Evolutionary conservation across 1,139 yeast species (phyloP).

Genomic region (Suhomyces ambrosiae): DNA sequence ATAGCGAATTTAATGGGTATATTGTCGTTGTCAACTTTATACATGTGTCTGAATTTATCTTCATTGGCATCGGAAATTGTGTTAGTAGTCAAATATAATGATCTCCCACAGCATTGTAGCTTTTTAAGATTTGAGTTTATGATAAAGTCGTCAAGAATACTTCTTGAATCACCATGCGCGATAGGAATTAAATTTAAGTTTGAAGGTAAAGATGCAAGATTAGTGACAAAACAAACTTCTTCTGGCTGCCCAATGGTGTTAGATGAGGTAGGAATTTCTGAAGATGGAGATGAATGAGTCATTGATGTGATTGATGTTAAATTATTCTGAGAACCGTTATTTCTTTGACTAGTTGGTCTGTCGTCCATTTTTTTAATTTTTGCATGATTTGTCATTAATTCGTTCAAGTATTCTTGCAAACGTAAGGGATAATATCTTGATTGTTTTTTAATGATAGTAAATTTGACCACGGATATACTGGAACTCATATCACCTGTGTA

Average conservation of each 20-base stretch:
- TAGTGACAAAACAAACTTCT: constrained; percentile 71
- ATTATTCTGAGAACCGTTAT: constrained; percentile 9
- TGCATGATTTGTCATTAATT: constrained; percentile 62
- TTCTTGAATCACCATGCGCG: constrained; percentile 59
- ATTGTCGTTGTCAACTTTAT: constrained; percentile 49
- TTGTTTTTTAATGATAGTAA: constrained; percentile 60
- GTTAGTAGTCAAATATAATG: constrained; percentile 64
- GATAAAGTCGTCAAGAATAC: constrained; percentile 57
- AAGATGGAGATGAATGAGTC: constrained; percentile 1
- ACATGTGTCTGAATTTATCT: constrained; percentile 80
- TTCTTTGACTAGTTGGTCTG: constrained; percentile 13
- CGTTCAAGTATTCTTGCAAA: constrained; percentile 64
- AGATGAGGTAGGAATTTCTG: not conserved
- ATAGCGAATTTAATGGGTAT: constrained; percentile 69
- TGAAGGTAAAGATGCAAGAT: constrained; percentile 78
- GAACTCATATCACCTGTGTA: constrained; percentile 81
- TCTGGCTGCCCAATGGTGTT: constrained; percentile 44
- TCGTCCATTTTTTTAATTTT: constrained; percentile 40
- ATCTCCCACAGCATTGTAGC: constrained; percentile 82
- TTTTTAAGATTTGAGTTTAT: constrained; percentile 78
- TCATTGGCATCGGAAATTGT: constrained; percentile 76
- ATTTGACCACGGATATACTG: constrained; percentile 58
- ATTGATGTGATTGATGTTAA: not conserved
- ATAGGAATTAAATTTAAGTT: constrained; percentile 70
- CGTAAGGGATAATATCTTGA: constrained; percentile 58